Evolutionary conservation across 2,329 filamentous ascomycete species (phyloP), one percentile per base, ranked within the genome.

Genomic region (Raffaelea deltoideospora): DNA sequence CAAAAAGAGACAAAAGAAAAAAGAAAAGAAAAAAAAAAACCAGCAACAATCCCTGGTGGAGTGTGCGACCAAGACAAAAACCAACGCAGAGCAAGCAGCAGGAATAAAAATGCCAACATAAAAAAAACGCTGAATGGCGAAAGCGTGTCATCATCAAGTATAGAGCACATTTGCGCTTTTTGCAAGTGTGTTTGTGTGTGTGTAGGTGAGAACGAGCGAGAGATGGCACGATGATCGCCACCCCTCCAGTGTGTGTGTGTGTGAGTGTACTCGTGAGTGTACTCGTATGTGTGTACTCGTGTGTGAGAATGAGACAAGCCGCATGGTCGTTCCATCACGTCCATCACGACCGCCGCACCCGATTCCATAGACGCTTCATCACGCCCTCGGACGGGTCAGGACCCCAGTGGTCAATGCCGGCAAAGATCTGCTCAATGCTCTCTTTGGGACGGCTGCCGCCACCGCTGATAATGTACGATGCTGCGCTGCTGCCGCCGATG

Each of bases 331-430:
- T 32, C 14, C 13, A 14, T 33, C 7, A 13, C 23, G 21, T 34
- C n/a, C 17, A 3, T 30, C 45, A 57, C 3, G 55, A 50, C 39
- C 69, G 63, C 37, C 67, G 61, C 28, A 79, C 69, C 41, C 64
- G 65, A 43, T 78, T 72, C 74, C 75, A 79, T 38, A 79, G 61
- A 36, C 72, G 65, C 57, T 71, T 77, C 49, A 79, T 65, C 3
- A 72, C 61, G 5, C 67, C 64, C 39, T 76, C 71, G 18, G 61
- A 56, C 38, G 64, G 56, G 26, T 51, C 54, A 20, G 50, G 53
- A 31, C 50, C 59, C 61, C 56, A 69, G 39, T 66, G 63, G 42
- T 76, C 70, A 28, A 74, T 59, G 17, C 65, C 64, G 2, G 64
- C 61, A 39, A 72, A 61, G 31, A 69, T 62, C 43, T 55, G 58